These are phyloP conservation scores for Lentinula guzmanii DNA, from an alignment of 768 basidiomycete species.

Conservation along the genomic window DNA sequence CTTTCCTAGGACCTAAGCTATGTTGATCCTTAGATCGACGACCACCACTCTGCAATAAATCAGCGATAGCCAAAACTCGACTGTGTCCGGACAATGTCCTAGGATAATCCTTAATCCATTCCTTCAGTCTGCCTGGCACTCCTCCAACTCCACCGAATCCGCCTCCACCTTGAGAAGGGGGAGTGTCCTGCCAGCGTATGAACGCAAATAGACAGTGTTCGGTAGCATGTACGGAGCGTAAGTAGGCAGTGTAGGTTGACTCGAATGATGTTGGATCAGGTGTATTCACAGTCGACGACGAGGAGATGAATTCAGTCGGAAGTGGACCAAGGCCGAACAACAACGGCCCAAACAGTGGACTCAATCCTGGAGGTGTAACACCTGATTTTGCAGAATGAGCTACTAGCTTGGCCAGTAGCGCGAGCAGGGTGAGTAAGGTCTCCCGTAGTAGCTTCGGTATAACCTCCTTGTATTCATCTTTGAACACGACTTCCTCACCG, in stretches of 20 bases:
- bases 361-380: slow-evolving; percentile 88
- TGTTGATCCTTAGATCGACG: slow-evolving; percentile 55
- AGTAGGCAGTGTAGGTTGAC: slow-evolving; percentile 60
- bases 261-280: slow-evolving; percentile 27
- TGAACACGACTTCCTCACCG: background rate
- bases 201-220: slow-evolving; percentile 92
- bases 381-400: slow-evolving; percentile 83
- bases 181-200: slow-evolving; percentile 75
- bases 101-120: slow-evolving; percentile 90
- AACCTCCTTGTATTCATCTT: slow-evolving; percentile 17
- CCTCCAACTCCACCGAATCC: slow-evolving; percentile 44
- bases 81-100: slow-evolving; percentile 61
- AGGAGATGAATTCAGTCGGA: background rate
- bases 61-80: slow-evolving; percentile 10
- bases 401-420: slow-evolving; percentile 72
- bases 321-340: slow-evolving; percentile 64
- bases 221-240: slow-evolving; percentile 81
- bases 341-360: slow-evolving; percentile 84
- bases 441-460: slow-evolving; percentile 48
- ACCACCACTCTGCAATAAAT: background rate
- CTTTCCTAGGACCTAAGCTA: slow-evolving; percentile 26
- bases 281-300: background rate
- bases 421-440: slow-evolving; percentile 63
- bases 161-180: slow-evolving; percentile 25
- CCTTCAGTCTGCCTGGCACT: slow-evolving; percentile 77